Evolutionary conservation across 1,284 basidiomycete genomes (phyloP), one percentile per base, ranked within the genome.

Genomic region (Malassezia japonica): DNA sequence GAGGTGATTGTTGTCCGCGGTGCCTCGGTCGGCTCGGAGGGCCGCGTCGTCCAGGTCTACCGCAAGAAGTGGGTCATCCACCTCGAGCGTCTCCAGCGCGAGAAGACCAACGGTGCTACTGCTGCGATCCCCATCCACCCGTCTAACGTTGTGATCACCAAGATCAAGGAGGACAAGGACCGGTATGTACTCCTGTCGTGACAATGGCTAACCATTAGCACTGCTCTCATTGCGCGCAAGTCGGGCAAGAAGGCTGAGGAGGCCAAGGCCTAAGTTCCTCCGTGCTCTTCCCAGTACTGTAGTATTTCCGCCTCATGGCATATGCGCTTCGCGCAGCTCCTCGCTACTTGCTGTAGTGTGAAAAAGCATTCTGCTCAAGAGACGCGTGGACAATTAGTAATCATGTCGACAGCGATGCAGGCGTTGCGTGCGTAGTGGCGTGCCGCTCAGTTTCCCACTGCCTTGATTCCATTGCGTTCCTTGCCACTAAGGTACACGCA

Each of bases 31-130:
- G 90, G 76, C 46, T 50, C 62, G 27, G 94, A 99, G 81, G 94
- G 94, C 51, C 59, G 61, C 51, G 70, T 76, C 50, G 63, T 65
- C 47, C 72, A 75, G 61, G 91, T 96, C 60, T 95, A 95, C 83
- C 86, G 92, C 76, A 95, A 96, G 85, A 95, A 95, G 78, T 96
- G 88, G 87, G 88, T 96, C 54, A 86, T 98, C 77, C 86, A 96
- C 79, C 86, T 99, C 74, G 94, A 98, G 77, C 87, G 91, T 75
- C 90, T 99, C 58, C 84, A 86, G 74, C 83, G 91, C 64, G 94
- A 99, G 80, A 98, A 98, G 80, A 87, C 87, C 65, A 95, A 94
- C 76, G 94, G 94, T 65, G 85, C 90, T 59, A 85, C 90, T 54
- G 83, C 85, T 55, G 85, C 87, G 70, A 89, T 96, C 71, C 90